Percentiles rank a stretch among this genome's conserved stretches.
Evolutionary conservation across 2,329 filamentous ascomycete species (phyloP).

Genomic region (Ophiostoma ips): DNA sequence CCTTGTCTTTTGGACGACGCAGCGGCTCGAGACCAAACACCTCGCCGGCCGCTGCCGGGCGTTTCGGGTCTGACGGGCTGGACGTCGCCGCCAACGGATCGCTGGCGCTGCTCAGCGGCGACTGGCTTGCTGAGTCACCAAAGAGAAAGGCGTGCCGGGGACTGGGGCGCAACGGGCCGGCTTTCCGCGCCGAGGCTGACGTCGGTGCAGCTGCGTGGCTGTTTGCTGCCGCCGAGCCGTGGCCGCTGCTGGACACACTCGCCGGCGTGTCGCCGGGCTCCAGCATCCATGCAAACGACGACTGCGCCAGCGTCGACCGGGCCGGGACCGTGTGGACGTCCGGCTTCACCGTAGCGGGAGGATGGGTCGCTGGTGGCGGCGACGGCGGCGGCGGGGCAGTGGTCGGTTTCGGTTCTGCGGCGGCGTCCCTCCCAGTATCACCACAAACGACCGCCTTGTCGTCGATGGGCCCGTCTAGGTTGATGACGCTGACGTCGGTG

Average conservation of each 20-base stretch:
- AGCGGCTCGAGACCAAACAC: constrained; percentile 44
- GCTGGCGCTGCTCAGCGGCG: constrained; percentile 19
- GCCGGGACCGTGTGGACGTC: constrained; percentile 36
- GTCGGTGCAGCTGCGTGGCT: not conserved
- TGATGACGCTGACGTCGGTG: not conserved
- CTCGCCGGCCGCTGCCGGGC: constrained; percentile 27
- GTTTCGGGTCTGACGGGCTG: constrained; percentile 4
- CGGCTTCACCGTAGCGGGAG: not conserved
- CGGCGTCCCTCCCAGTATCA: no score
- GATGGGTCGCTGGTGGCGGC: not conserved
- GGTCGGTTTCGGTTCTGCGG: not conserved
- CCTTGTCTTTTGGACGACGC: constrained; percentile 14
- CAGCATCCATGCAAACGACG: constrained; percentile 70
- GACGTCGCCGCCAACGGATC: constrained; percentile 17
- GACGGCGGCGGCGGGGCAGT: not conserved
- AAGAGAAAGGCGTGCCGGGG: constrained; percentile 47
- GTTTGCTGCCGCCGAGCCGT: not conserved
- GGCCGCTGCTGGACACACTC: constrained; percentile 4
- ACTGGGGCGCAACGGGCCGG: constrained; percentile 14
- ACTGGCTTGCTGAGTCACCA: constrained; percentile 31
- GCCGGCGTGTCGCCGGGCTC: constrained; percentile 37
- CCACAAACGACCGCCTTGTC: no score
- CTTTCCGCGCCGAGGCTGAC: not conserved
- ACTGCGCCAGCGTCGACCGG: constrained; percentile 55
- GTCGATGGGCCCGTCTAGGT: not conserved